Conservation (phyloP, 371 early-diverging fungal genomes). For the Mucor irregularis region DNA sequence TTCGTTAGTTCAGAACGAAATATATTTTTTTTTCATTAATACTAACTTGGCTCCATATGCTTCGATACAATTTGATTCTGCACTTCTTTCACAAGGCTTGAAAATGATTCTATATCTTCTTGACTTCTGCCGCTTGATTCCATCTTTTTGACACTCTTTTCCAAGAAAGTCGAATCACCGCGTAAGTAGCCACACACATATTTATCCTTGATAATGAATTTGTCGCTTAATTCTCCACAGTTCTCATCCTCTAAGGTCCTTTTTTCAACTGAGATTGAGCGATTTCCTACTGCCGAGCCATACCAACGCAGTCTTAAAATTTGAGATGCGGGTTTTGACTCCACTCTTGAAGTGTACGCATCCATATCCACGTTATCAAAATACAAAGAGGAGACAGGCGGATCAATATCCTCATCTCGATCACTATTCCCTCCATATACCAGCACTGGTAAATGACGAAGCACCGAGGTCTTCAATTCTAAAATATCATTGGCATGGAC, state of each 20-base stretch:
- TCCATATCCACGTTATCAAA: conserved; percentile 92
- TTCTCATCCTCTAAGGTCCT: conserved; percentile 97
- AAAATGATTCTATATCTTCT: conserved; percentile 77
- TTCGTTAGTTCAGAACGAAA: background rate
- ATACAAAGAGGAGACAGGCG: conserved; percentile 95
- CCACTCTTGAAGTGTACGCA: conserved; percentile 89
- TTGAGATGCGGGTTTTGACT: conserved; percentile 89
- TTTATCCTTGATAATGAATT: conserved; percentile 96
- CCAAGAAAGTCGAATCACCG: conserved; percentile 76
- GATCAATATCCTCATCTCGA: conserved; percentile 68
- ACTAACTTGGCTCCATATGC: conserved; percentile 79
- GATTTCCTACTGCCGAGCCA: conserved; percentile 67
- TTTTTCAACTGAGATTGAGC: conserved; percentile 90
- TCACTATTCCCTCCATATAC: conserved; percentile 75
- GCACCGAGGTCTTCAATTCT: conserved; percentile 91
- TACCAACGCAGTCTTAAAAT: conserved; percentile 93
- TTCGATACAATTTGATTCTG: conserved; percentile 74
- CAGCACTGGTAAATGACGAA: conserved; percentile 95
- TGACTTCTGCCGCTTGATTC: conserved; percentile 71
- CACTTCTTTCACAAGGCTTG: conserved; percentile 77
- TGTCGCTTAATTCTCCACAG: conserved; percentile 95
- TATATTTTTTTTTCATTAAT: background rate
- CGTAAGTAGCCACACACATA: conserved; percentile 84
- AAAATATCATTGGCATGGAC: conserved; percentile 98
- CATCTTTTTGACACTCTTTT: conserved; percentile 78